Evolutionary conservation across 352 stramenopile genomes (phyloP).

Genomic region (Paralagenidium karlingii): DNA sequence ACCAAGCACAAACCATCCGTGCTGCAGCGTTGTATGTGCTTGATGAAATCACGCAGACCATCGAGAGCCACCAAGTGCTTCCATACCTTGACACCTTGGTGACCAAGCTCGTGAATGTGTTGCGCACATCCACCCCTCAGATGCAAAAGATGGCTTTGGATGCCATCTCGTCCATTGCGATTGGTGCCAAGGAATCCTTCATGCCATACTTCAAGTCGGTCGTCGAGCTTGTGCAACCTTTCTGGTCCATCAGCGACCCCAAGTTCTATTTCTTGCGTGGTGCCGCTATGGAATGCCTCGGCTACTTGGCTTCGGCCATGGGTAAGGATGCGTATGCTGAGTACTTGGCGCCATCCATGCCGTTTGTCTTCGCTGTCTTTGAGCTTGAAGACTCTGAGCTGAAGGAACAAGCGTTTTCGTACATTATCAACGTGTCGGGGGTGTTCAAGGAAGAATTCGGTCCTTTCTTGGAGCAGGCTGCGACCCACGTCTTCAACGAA

Average conservation of each 20-base stretch:
- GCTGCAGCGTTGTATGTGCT: constrained; percentile 96
- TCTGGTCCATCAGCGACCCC: constrained; percentile 89
- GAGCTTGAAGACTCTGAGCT: constrained; percentile 91
- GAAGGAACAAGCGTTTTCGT: constrained; percentile 96
- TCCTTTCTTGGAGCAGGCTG: constrained; percentile 81
- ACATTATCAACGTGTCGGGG: constrained; percentile 97
- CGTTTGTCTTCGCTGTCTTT: constrained; percentile 90
- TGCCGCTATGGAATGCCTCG: constrained; percentile 95
- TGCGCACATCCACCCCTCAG: constrained; percentile 85
- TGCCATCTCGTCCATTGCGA: constrained; percentile 91
- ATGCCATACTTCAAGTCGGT: constrained; percentile 91
- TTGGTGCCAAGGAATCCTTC: constrained; percentile 96
- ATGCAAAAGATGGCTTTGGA: constrained; percentile 97
- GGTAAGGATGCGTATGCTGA: constrained; percentile 92
- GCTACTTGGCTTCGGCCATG: constrained; percentile 95
- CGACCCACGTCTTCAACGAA: constrained; percentile 49
- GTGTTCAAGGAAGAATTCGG: constrained; percentile 97
- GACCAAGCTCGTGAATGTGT: constrained; percentile 89
- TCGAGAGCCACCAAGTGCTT: constrained; percentile 91
- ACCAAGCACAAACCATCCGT: constrained; percentile 89
- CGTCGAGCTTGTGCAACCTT: constrained; percentile 67
- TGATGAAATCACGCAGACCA: constrained; percentile 98
- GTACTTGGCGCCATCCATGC: constrained; percentile 91
- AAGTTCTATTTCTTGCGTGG: constrained; percentile 90
- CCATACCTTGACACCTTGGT: constrained; percentile 93